These are phyloP conservation scores for Termitomyces sp. DNA, from an alignment of 768 basidiomycete species.

Conservation along the genomic window DNA sequence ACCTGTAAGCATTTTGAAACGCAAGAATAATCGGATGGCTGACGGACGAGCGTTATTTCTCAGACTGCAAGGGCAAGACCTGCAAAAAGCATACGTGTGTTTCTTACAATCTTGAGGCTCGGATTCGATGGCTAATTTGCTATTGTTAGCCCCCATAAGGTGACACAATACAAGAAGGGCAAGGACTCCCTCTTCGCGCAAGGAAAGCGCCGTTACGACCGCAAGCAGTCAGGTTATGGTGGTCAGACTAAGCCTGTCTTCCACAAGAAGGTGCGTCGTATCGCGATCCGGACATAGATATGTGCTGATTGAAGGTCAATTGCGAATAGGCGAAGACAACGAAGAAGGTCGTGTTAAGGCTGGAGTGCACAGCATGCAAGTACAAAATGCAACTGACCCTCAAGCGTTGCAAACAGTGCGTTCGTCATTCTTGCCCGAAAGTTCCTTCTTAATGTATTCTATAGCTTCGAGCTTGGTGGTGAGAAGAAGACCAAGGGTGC, in stretches of 20 bases:
- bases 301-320: neutral
- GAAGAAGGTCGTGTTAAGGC: conserved; percentile 97
- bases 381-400: conserved; percentile 95
- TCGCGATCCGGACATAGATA: neutral
- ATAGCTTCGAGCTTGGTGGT: conserved; percentile 97
- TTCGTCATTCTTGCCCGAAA: neutral
- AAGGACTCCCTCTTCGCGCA: conserved; percentile 98
- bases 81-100: conserved; percentile 97
- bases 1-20: conserved; percentile 70
- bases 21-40: conserved; percentile 3
- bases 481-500: conserved; percentile 99
- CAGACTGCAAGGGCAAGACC: conserved; percentile 93
- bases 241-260: conserved; percentile 99
- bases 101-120: neutral
- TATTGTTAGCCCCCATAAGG: conserved; percentile 87
- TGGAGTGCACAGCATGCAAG: conserved; percentile 98
- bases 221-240: conserved; percentile 98
- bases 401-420: conserved; percentile 99
- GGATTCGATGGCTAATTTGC: neutral
- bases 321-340: conserved; percentile 84
- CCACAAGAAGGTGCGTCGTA: conserved; percentile 90
- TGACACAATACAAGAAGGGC: conserved; percentile 99
- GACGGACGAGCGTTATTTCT: conserved; percentile 9
- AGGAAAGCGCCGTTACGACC: conserved; percentile 99
- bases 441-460: conserved; percentile 2